Conservation (phyloP, 1,284 basidiomycete species). For the Fomitopsis schrenkii region DNA sequence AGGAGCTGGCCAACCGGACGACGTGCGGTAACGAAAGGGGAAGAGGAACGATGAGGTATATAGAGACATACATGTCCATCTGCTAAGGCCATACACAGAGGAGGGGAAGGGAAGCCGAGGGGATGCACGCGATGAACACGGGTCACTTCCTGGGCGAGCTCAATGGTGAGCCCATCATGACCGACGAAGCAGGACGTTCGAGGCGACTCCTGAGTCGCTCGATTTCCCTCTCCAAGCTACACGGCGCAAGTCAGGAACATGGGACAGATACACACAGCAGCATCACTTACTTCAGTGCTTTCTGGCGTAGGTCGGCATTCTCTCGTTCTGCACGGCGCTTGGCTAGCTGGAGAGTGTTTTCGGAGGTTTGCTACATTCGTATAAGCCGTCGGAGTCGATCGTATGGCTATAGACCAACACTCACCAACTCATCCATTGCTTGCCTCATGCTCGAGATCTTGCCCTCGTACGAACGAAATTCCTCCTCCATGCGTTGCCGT, state of each 20-base stretch:
- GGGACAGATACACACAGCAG: not conserved
- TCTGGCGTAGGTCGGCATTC: slow-evolving; percentile 68
- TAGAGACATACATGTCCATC: not conserved
- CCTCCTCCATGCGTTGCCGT: slow-evolving; percentile 58
- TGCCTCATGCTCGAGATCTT: slow-evolving; percentile 55
- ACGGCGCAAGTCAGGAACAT: slow-evolving; percentile 19
- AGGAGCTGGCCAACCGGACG: too few species aligned
- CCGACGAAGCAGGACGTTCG: slow-evolving; percentile 28
- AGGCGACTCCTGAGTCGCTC: slow-evolving; percentile 66
- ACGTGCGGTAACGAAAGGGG: not conserved
- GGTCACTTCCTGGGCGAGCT: slow-evolving; percentile 28
- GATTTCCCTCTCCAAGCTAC: slow-evolving; percentile 64
- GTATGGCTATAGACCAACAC: slow-evolving; percentile 13
- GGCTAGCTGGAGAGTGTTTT: slow-evolving; percentile 60
- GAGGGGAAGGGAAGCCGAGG: not conserved
- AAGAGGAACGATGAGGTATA: not conserved
- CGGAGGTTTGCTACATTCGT: slow-evolving; percentile 59
- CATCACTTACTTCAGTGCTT: slow-evolving; percentile 54
- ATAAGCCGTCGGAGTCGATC: not conserved
- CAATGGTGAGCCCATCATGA: slow-evolving; percentile 28
- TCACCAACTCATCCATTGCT: slow-evolving; percentile 56
- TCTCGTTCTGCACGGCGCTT: slow-evolving; percentile 77
- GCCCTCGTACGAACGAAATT: slow-evolving; percentile 52
- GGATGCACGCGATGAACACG: not conserved
- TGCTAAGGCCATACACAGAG: not conserved